Evolutionary conservation across 2,329 filamentous ascomycete genomes (phyloP).

Genomic region (Sporothrix variecibatus): DNA sequence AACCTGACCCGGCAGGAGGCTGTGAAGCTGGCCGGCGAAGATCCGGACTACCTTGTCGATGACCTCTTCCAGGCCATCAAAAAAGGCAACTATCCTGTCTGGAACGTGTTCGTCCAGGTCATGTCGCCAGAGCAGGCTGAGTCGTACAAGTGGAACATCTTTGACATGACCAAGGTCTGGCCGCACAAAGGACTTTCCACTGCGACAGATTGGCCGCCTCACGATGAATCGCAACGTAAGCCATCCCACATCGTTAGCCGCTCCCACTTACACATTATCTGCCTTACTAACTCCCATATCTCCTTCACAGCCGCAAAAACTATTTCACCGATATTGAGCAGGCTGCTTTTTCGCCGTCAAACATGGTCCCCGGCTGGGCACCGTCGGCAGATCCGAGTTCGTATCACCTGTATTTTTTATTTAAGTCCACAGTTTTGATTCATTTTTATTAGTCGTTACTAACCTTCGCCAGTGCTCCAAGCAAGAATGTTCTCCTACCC

Average conservation of each 20-base stretch:
- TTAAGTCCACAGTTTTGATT: too few relatives aligned
- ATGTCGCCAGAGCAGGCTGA: slow-evolving; percentile 64
- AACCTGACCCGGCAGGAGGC: slow-evolving; percentile 59
- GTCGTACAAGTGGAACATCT: slow-evolving; percentile 62
- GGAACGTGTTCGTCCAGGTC: slow-evolving; percentile 65
- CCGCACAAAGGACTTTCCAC: slow-evolving; percentile 62
- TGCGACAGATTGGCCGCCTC: slow-evolving; percentile 61
- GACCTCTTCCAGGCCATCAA: slow-evolving; percentile 66
- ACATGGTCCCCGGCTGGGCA: slow-evolving; percentile 64
- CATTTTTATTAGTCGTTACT: slow-evolving; percentile 17
- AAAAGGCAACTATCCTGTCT: slow-evolving; percentile 61
- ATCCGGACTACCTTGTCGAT: slow-evolving; percentile 64
- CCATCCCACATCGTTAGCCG: neutral
- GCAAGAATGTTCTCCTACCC: slow-evolving; percentile 62
- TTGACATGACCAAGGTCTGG: slow-evolving; percentile 72
- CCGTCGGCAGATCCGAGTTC: slow-evolving; percentile 58
- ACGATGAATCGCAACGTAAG: slow-evolving; percentile 52
- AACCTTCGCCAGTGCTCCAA: slow-evolving; percentile 49
- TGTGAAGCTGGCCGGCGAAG: slow-evolving; percentile 53
- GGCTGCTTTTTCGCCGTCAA: slow-evolving; percentile 65
- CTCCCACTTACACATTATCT: neutral
- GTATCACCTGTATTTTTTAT: neutral
- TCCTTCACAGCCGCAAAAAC: slow-evolving; percentile 46
- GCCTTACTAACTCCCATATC: neutral
- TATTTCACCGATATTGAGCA: slow-evolving; percentile 72